Conservation (phyloP, 495 filamentous ascomycete species). For the Entonaema liquescens region DNA sequence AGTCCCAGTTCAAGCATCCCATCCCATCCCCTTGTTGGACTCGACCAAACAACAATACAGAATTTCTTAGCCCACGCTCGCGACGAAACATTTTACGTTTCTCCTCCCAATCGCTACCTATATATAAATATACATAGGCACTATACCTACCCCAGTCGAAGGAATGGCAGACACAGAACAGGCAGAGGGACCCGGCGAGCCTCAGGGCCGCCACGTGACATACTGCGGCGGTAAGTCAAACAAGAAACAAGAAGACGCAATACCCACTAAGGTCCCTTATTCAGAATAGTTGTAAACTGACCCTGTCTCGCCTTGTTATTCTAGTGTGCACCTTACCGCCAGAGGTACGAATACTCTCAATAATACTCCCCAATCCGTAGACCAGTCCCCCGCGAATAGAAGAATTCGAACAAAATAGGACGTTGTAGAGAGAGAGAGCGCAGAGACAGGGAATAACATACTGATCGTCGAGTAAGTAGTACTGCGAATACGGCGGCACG, state of each 20-base stretch:
- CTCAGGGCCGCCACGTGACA: constrained; percentile 70
- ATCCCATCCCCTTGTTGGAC: constrained; percentile 18
- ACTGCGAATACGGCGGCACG: constrained; percentile 98
- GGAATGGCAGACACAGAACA: constrained; percentile 55
- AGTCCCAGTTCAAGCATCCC: no score
- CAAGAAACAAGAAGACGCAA: constrained; percentile 24
- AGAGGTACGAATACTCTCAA: constrained; percentile 91
- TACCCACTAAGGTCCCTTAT: background rate
- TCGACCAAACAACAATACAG: constrained; percentile 6
- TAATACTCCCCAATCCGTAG: background rate
- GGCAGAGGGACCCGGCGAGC: constrained; percentile 55
- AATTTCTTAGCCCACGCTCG: background rate
- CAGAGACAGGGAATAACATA: background rate
- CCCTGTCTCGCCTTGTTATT: constrained; percentile 1
- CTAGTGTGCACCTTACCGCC: constrained; percentile 92
- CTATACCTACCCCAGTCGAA: background rate
- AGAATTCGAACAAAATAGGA: background rate
- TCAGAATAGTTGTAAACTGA: constrained; percentile 5
- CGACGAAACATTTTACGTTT: constrained; percentile 34
- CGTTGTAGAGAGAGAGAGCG: background rate
- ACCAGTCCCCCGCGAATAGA: background rate
- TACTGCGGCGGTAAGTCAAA: constrained; percentile 81
- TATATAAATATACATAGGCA: background rate
- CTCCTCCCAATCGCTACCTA: background rate
- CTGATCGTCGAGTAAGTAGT: constrained; percentile 64